Base-by-base conservation (phyloP, 441 rosid genomes). In the Arabidopsis lyrata region DNA sequence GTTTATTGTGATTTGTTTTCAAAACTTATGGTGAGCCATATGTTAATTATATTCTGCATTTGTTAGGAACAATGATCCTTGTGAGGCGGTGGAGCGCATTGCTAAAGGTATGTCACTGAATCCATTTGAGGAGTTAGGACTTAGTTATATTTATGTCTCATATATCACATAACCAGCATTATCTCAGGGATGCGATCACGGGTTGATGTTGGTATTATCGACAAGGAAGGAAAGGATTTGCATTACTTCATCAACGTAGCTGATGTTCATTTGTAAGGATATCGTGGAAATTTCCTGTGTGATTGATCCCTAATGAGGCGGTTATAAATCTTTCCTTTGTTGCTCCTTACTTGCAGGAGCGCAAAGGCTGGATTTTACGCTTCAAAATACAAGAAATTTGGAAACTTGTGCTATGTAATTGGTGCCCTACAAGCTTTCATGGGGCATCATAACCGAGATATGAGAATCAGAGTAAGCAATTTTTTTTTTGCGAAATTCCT, bases 291-390 rank as follows among this genome's bases (percentile, higher is more conserved):
- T 62, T 76, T 52, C 10, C 12, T 24, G 3, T 57, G 54, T 44
- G 60, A 36, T 71, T 48, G 27, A 58, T n/a, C 53, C 34, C 53
- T 49, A n/a, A 0, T 38, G 53, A 60, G 62, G 52, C 6, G 13
- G 48, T 50, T 55, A 55, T 81, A 54, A 78, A 42, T 63, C 68
- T 65, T 63, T 55, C n/a, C 39, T 22, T 55, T 74, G 35, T 42
- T 78, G 78, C 66, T 66, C 54, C 34, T 72, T 45, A 78, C 78
- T 63, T 45, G 50, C 84, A 95, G 99, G 93, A 95, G 96, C 69
- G 99, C 99, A 60, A 95, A 93, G 85, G 97, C 97, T 62, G 99
- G 99, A 35, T 93, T 84, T 71, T 88, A 86, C 78, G 98, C 98
- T 55, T 84, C 99, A 67, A 90, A 88, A 76, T 93, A 89, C 84